Base-by-base conservation (phyloP, 2,329 filamentous ascomycete species). In the Pseudogymnoascus sp. region DNA sequence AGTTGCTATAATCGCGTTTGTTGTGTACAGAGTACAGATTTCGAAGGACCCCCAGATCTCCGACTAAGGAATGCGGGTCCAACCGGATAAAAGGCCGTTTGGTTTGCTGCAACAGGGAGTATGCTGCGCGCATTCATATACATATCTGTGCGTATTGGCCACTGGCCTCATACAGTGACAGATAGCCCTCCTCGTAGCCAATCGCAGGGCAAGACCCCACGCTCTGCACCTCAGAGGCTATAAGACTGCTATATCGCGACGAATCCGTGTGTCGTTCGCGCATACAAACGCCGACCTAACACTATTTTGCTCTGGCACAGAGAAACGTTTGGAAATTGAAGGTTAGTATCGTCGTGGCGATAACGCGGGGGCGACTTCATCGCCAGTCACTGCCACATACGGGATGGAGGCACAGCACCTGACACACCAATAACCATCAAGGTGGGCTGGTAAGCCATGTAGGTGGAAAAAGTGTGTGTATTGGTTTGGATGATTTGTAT, bases 31-130 rank as follows among this genome's bases (percentile, higher is more conserved):
- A 6, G 38, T 11, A 40, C 14, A 16, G 37, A 40, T 33, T 33
- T 33, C 11, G 31, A 33, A 11, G 38, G 16, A 50, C 44, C 44
- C 44, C 44, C 24, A 50, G 44, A 50, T 50, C 44, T 29, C 24
- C 44, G n/a, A 50, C 44, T 50, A 50, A 47, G 44, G 44, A 50
- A n/a, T 50, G 44, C 44, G 44, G 44, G 24, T 50, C 44, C 44
- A 50, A 50, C 44, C 44, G 44, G 44, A 50, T 50, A 50, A 50
- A 50, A 29, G 44, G 24, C 44, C 44, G 44, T 50, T 50, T 50
- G 44, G 24, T 50, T 50, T 50, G 24, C 24, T 50, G 44, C 44
- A 29, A 50, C 44, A 50, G 44, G 44, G 44, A 50, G 44, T 24
- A 50, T 50, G 14, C 44, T 50, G 44, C 44, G 44, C 44, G 44